Conservation (phyloP, 768 basidiomycete species). For the Stropharia rugosoannulata region DNA sequence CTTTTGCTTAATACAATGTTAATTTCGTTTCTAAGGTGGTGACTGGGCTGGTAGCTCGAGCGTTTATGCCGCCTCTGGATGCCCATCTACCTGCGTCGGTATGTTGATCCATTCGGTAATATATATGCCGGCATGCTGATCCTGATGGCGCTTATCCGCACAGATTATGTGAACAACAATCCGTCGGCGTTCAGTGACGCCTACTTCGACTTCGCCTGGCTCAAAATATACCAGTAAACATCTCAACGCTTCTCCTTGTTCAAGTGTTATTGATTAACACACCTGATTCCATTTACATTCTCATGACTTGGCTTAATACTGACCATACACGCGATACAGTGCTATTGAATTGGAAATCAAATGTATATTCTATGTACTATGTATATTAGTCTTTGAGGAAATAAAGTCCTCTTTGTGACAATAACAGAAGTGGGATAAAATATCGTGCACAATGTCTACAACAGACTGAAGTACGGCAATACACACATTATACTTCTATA, state of each 20-base stretch:
- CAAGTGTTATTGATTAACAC: background rate
- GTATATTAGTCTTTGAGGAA: background rate
- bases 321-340: background rate
- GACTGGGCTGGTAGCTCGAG: slow-evolving; percentile 51
- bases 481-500: slow-evolving; percentile 32
- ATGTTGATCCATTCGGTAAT: slow-evolving; percentile 13
- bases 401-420: background rate
- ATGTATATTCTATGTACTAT: too few species aligned
- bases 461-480: background rate
- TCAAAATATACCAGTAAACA: slow-evolving; percentile 39
- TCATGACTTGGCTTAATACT: background rate
- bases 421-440: background rate
- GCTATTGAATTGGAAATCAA: too few species aligned
- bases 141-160: background rate
- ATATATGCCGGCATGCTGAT: background rate
- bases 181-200: slow-evolving; percentile 66
- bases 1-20: too few species aligned
- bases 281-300: background rate
- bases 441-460: slow-evolving; percentile 1
- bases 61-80: slow-evolving; percentile 45
- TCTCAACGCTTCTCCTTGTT: background rate
- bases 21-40: slow-evolving; percentile 35
- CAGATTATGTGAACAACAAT: slow-evolving; percentile 66
- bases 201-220: slow-evolving; percentile 67
- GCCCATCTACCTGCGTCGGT: slow-evolving; percentile 55